These are phyloP conservation scores for Eucalyptus sideroxylon DNA, from an alignment of 345 rosid species.

Conservation along the genomic window DNA sequence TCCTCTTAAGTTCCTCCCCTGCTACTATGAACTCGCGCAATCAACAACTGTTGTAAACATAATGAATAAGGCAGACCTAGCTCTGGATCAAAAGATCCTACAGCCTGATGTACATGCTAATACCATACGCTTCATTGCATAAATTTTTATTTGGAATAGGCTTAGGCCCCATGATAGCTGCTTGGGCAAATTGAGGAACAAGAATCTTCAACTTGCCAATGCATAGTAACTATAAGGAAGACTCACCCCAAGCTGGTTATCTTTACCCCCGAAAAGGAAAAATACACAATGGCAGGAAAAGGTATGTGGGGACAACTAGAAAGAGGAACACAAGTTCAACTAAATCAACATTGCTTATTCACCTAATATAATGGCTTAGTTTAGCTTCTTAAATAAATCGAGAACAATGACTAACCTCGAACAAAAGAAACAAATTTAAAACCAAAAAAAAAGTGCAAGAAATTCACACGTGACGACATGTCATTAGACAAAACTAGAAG, in stretches of 20 bases:
- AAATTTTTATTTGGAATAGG: neutral
- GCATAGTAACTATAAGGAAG: neutral
- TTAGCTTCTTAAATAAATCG: neutral
- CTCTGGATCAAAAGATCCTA: neutral
- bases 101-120: neutral
- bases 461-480: neutral
- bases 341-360: neutral
- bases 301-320: neutral
- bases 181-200: neutral
- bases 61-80: neutral
- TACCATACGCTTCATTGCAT: neutral
- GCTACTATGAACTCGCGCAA: neutral
- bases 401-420: neutral
- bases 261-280: neutral
- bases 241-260: neutral
- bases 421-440: neutral
- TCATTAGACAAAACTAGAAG: neutral
- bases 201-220: neutral
- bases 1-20: neutral
- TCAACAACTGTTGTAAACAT: neutral
- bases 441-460: neutral
- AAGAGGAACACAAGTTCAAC: neutral
- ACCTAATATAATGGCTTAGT: neutral
- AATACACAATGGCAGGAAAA: neutral
- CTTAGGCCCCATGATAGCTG: neutral